Conservation (phyloP, 2,329 filamentous ascomycete genomes). For the Colletotrichum orbiculare region DNA sequence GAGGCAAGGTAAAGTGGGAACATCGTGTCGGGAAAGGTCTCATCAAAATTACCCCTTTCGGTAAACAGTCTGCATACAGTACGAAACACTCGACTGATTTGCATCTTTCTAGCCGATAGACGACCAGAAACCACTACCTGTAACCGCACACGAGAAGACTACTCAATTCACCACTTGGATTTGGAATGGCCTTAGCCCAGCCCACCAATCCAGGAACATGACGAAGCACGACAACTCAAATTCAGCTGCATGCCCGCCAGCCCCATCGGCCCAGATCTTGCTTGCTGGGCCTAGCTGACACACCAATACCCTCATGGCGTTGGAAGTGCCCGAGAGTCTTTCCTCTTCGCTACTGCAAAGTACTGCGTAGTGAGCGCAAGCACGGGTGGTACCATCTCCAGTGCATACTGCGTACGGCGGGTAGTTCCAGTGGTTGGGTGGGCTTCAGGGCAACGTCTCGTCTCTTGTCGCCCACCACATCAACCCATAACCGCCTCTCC, state of each 20-base stretch:
- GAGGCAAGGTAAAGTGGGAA: no score
- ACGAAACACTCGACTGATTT: not conserved
- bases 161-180: not conserved
- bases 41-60: slow-evolving; percentile 1
- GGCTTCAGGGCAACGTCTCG: slow-evolving; percentile 26
- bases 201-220: slow-evolving; percentile 4
- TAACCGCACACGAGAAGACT: no score
- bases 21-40: no score
- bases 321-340: not conserved
- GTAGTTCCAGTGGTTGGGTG: not conserved
- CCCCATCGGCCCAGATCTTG: slow-evolving; percentile 25
- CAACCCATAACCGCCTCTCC: not conserved
- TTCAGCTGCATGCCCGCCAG: slow-evolving; percentile 22
- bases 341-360: not conserved
- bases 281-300: slow-evolving; percentile 25
- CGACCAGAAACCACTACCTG: no score
- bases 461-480: slow-evolving; percentile 11
- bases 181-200: not conserved
- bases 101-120: not conserved
- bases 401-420: no score
- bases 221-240: slow-evolving; percentile 34
- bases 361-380: no score
- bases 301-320: not conserved
- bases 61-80: slow-evolving; percentile 24
- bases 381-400: no score